These are phyloP conservation scores for Acanthamoeba lenticulata DNA, from an alignment of 208 protist species.

Conservation along the genomic window DNA sequence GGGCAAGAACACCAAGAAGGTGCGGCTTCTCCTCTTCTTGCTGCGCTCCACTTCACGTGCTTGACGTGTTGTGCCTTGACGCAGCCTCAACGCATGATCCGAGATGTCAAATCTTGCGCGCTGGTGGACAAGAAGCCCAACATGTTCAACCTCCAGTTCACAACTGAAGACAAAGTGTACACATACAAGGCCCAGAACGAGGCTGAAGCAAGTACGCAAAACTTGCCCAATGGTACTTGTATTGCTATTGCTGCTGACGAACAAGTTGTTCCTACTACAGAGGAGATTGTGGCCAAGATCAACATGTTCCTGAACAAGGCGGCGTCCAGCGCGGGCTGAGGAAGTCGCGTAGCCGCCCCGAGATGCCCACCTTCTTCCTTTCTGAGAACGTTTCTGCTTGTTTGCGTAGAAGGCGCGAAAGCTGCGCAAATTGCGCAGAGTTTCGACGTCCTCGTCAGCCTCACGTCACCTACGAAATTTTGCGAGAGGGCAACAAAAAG, in stretches of 20 bases:
- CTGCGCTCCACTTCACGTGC: background rate
- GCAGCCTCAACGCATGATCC: slow-evolving; percentile 36
- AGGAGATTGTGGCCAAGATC: slow-evolving; percentile 11
- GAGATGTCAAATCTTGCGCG: background rate
- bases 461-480: background rate
- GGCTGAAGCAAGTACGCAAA: slow-evolving; percentile 49
- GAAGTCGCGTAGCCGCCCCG: too few relatives aligned
- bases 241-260: background rate
- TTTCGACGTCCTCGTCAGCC: background rate
- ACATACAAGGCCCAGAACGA: slow-evolving; percentile 36
- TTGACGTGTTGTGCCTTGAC: background rate
- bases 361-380: background rate
- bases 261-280: background rate
- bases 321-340: background rate
- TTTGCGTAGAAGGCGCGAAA: background rate
- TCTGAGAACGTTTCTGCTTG: background rate
- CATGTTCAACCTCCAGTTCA: slow-evolving; percentile 32
- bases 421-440: background rate
- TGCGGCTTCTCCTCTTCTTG: background rate
- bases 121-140: background rate
- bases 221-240: too few relatives aligned
- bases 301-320: background rate
- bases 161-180: slow-evolving; percentile 31
- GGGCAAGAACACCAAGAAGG: slow-evolving; percentile 28
- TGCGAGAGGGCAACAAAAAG: too few relatives aligned